Conservation (phyloP, 139 green algal genomes). For the Chlorella sorokiniana region DNA sequence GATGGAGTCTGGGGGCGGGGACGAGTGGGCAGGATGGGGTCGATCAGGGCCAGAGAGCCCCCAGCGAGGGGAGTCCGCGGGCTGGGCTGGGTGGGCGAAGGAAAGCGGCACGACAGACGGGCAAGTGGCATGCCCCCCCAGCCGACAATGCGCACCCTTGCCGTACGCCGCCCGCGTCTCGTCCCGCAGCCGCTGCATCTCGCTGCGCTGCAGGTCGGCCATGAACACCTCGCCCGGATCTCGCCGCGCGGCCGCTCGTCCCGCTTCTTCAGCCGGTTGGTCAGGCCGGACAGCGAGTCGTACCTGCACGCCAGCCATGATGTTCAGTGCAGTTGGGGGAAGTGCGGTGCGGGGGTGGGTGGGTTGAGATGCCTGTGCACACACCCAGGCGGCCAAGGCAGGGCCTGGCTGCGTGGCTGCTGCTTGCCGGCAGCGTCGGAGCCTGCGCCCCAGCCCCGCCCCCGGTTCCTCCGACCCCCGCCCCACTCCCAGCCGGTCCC, state of each 20-base stretch:
- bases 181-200: slow-evolving; percentile 10
- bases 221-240: not conserved
- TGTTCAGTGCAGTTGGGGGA: not conserved
- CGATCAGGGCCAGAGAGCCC: too few relatives aligned
- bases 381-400: too few relatives aligned
- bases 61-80: too few relatives aligned
- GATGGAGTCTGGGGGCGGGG: not conserved
- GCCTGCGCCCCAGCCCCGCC: too few relatives aligned
- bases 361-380: not conserved
- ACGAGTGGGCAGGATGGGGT: not conserved
- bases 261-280: not conserved
- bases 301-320: not conserved
- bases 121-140: not conserved
- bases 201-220: not conserved
- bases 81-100: too few relatives aligned
- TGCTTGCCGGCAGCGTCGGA: too few relatives aligned
- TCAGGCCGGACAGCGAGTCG: not conserved
- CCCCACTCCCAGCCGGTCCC: not conserved
- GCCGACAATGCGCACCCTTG: not conserved
- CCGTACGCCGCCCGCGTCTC: slow-evolving; percentile 17
- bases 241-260: not conserved
- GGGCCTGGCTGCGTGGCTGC: too few relatives aligned
- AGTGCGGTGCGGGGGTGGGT: not conserved
- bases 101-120: not conserved
- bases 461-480: too few relatives aligned